Conservation (phyloP, 176 grass and related monocot species). For the Zea mays region Zm-B73-REFERENCE-NAM-5.0 NC_050098.1:12522501-12523000, state of each 20-base stretch:
- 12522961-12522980: too few relatives aligned
- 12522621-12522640: neutral
- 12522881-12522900: neutral
- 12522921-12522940: neutral
- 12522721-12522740: neutral
- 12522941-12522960: neutral
- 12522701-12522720: neutral
- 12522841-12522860: neutral
- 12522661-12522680: too few relatives aligned
- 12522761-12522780: neutral
- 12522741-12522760: neutral
- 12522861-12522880: neutral
- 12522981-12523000: too few relatives aligned
- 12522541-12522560: conserved; percentile 49
- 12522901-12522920: neutral
- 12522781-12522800: neutral
- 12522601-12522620: conserved; percentile 28
- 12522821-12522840: neutral
- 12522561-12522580: conserved; percentile 34
- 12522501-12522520: conserved; percentile 54
- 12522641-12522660: neutral
- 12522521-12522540: conserved; percentile 35
- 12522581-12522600: neutral
- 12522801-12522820: neutral
- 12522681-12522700: neutral